Conservation (phyloP, 441 rosid species). For the Jatropha podagrica region DNA sequence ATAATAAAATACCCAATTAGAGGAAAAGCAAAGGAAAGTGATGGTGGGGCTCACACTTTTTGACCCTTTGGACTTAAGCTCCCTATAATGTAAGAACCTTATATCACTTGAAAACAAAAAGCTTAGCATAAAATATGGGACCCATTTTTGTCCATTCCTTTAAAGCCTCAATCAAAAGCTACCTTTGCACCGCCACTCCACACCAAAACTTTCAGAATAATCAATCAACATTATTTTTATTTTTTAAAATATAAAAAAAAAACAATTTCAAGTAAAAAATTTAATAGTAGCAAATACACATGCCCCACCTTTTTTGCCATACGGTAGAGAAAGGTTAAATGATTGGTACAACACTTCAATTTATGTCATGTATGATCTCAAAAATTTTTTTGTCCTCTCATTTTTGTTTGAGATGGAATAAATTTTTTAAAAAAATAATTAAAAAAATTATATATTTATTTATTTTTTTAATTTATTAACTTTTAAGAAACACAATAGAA, state of each 20-base stretch:
- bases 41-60: not conserved
- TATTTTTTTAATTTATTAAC: too few species aligned
- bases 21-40: not conserved
- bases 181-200: slow-evolving; percentile 13
- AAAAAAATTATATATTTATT: too few species aligned
- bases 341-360: slow-evolving; percentile 10
- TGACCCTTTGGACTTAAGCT: not conserved
- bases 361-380: not conserved
- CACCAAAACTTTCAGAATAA: too few species aligned
- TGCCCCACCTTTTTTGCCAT: slow-evolving; percentile 10
- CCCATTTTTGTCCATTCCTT: slow-evolving; percentile 6
- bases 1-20: not conserved
- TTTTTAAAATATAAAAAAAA: not conserved
- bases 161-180: not conserved
- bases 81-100: too few species aligned
- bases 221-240: too few species aligned
- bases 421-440: not conserved
- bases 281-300: not conserved
- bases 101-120: not conserved
- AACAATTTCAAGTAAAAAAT: not conserved
- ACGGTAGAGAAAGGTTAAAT: not conserved
- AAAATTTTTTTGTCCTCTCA: not conserved
- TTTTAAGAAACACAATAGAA: too few species aligned
- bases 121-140: slow-evolving; percentile 10
- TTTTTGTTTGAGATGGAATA: not conserved